Conservation (phyloP, 140 eudicot genomes). For the Oenanthe javanica region DNA sequence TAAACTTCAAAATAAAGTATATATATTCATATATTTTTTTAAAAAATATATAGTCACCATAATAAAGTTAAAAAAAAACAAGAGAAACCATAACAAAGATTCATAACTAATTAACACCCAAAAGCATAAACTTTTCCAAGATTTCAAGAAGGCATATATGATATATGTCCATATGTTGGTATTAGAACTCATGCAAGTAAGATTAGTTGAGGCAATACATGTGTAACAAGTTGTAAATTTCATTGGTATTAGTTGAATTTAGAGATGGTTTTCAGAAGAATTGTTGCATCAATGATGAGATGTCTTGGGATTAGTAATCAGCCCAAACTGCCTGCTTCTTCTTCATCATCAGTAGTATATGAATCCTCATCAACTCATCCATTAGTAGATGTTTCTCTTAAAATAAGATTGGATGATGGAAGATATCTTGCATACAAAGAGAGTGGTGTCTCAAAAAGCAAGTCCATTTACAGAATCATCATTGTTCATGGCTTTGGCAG, state of each 20-base stretch:
- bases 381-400: constrained; percentile 14
- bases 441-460: constrained; percentile 62
- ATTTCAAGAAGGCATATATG: not conserved
- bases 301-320: constrained; percentile 2
- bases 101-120: not conserved
- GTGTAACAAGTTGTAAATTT: not conserved
- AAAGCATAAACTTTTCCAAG: not conserved
- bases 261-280: constrained; percentile 13
- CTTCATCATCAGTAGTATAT: not conserved
- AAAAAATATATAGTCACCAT: too few relatives aligned
- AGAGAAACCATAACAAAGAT: not conserved
- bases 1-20: too few relatives aligned
- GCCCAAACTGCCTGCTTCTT: not conserved
- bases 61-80: not conserved
- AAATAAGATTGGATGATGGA: constrained; percentile 72
- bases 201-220: not conserved
- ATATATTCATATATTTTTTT: too few relatives aligned
- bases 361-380: constrained; percentile 5
- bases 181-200: not conserved
- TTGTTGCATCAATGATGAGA: not conserved
- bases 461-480: constrained; percentile 50
- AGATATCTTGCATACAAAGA: constrained; percentile 67
- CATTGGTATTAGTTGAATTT: not conserved
- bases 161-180: not conserved
- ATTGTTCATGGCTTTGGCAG: constrained; percentile 90